Conservation (phyloP, 1,284 basidiomycete genomes). For the Marasmius tenuissimus region DNA sequence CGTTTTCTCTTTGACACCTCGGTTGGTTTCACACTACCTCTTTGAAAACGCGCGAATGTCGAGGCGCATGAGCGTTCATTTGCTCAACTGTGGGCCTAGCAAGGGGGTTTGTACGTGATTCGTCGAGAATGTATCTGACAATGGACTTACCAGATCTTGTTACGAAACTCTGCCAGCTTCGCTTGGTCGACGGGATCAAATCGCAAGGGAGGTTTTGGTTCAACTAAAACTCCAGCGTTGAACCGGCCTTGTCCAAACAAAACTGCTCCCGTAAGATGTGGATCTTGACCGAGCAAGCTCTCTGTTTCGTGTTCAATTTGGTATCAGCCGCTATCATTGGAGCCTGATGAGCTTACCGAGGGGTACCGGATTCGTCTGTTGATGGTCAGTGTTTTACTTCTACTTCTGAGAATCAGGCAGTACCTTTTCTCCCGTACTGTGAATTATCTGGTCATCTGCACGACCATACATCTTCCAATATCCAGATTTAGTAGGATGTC, state of each 20-base stretch:
- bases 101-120: too few species aligned
- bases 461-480: constrained; percentile 47
- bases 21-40: constrained; percentile 20
- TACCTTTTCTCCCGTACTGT: constrained; percentile 52
- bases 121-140: too few species aligned
- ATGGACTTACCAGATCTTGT: constrained; percentile 24
- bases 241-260: constrained; percentile 32
- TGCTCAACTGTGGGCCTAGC: constrained; percentile 35
- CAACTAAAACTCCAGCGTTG: constrained; percentile 32
- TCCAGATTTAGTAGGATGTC: constrained; percentile 43
- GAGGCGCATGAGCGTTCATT: constrained; percentile 39
- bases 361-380: constrained; percentile 35
- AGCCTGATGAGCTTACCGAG: constrained; percentile 23
- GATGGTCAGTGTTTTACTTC: constrained; percentile 11
- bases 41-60: constrained; percentile 39
- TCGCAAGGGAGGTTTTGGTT: constrained; percentile 20
- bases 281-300: constrained; percentile 23
- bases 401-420: not conserved
- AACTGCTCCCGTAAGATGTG: constrained; percentile 20
- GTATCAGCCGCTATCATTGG: not conserved
- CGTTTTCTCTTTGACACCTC: not conserved
- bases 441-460: constrained; percentile 52
- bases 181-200: constrained; percentile 22
- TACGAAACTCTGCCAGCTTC: constrained; percentile 15
- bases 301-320: constrained; percentile 14